Evolutionary conservation across 2,329 filamentous ascomycete genomes (phyloP).

Genomic region (Plectosphaerella plurivora): DNA sequence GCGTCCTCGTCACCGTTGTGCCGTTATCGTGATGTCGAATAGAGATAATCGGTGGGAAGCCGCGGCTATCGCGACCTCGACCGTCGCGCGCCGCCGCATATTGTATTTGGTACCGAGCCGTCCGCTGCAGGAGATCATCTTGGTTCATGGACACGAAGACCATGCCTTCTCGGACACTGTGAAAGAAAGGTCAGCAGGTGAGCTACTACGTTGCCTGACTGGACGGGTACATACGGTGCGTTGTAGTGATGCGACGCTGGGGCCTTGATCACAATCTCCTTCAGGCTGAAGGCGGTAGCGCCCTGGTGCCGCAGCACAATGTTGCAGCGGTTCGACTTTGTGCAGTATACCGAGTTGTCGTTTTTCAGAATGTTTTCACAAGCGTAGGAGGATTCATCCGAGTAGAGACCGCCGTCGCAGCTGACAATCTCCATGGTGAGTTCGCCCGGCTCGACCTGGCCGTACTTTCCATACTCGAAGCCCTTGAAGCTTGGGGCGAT

Average conservation of each 20-base stretch:
- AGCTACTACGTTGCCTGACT: constrained; percentile 9
- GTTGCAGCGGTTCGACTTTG: constrained; percentile 82
- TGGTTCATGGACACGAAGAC: constrained; percentile 85
- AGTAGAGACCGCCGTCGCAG: constrained; percentile 76
- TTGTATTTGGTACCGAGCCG: constrained; percentile 70
- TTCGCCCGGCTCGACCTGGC: constrained; percentile 78
- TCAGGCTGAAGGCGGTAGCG: constrained; percentile 73
- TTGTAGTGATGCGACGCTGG: constrained; percentile 73
- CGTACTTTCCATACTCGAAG: constrained; percentile 80
- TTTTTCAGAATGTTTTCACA: constrained; percentile 80
- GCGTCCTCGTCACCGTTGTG: constrained; percentile 38
- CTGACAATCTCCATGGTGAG: constrained; percentile 84
- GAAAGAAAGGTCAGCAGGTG: constrained; percentile 17
- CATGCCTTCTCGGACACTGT: constrained; percentile 83
- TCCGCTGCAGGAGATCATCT: constrained; percentile 69
- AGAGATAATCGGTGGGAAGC: constrained; percentile 37
- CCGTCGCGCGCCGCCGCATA: constrained; percentile 37
- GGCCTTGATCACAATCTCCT: constrained; percentile 83
- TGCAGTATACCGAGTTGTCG: constrained; percentile 84
- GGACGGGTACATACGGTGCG: constrained; percentile 63
- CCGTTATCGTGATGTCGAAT: constrained; percentile 50
- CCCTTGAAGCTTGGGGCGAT: constrained; percentile 43
- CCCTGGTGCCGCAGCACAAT: constrained; percentile 79
- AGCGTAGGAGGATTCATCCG: constrained; percentile 58
- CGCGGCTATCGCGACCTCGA: constrained; percentile 20